Conservation (phyloP, 73 alveolate species). For the Tetrahymena elliotti region DNA sequence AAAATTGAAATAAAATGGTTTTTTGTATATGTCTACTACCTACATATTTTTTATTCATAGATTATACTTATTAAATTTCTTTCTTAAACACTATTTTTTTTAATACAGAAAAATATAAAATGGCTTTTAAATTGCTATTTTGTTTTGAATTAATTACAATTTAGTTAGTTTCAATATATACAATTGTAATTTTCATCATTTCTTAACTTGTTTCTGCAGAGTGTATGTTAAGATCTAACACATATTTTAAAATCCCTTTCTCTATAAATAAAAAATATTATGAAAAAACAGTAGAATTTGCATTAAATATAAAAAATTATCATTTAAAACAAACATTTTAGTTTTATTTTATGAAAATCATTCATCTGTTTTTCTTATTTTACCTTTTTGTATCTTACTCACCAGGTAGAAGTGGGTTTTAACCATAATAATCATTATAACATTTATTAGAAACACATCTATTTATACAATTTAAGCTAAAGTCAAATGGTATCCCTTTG, state of each 20-base stretch:
- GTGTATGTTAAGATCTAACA: background rate
- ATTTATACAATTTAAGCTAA: background rate
- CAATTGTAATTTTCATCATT: background rate
- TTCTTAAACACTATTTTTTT: too few species aligned
- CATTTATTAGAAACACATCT: background rate
- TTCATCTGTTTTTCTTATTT: too few species aligned
- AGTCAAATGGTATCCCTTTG: background rate
- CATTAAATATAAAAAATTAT: background rate
- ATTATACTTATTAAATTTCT: background rate
- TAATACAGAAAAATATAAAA: too few species aligned
- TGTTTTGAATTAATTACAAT: background rate
- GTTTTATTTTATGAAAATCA: too few species aligned
- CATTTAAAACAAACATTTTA: background rate
- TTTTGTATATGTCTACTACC: background rate
- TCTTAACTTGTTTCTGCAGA: background rate
- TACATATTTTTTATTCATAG: background rate
- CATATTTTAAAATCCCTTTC: background rate
- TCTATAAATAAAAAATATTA: background rate
- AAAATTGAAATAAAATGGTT: background rate
- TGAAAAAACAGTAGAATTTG: too few species aligned
- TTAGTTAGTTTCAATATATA: background rate
- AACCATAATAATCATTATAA: background rate
- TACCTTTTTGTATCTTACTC: background rate
- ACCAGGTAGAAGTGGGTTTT: background rate
- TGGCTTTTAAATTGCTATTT: background rate